These are phyloP conservation scores for Sporisorium scitamineum DNA, from an alignment of 1,284 basidiomycete species.

Conservation along the genomic window DNA sequence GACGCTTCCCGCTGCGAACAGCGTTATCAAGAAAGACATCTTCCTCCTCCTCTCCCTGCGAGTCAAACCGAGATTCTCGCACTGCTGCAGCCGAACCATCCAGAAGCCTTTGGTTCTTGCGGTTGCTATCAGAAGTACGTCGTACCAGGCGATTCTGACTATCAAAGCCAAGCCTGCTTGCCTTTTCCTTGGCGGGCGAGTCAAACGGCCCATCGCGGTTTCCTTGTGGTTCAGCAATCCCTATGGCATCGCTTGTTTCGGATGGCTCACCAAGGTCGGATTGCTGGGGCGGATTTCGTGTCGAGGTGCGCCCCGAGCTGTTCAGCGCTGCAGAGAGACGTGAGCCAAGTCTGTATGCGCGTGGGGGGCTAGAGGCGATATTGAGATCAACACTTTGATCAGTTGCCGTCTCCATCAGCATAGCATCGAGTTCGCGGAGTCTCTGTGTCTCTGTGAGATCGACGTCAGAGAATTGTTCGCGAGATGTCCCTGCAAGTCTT, in stretches of 20 bases:
- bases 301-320: slow-evolving; percentile 19
- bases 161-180: slow-evolving; percentile 43
- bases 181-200: slow-evolving; percentile 41
- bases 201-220: slow-evolving; percentile 32
- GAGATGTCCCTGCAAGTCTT: not conserved
- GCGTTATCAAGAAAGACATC: slow-evolving; percentile 44
- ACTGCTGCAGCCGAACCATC: slow-evolving; percentile 33
- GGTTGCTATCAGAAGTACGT: not conserved
- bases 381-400: slow-evolving; percentile 32
- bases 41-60: slow-evolving; percentile 50
- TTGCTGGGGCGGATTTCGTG: not conserved
- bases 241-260: slow-evolving; percentile 25
- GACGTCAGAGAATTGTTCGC: not conserved
- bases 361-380: slow-evolving; percentile 44
- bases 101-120: slow-evolving; percentile 25
- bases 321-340: slow-evolving; percentile 32
- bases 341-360: slow-evolving; percentile 6
- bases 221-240: not conserved
- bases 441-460: slow-evolving; percentile 37
- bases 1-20: slow-evolving; percentile 1
- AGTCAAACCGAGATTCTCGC: slow-evolving; percentile 47
- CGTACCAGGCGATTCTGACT: slow-evolving; percentile 43
- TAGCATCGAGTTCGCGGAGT: slow-evolving; percentile 28
- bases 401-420: slow-evolving; percentile 17
- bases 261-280: slow-evolving; percentile 5